Evolutionary conservation across 768 basidiomycete species (phyloP).

Genomic region (Psilocybe tampanensis): DNA sequence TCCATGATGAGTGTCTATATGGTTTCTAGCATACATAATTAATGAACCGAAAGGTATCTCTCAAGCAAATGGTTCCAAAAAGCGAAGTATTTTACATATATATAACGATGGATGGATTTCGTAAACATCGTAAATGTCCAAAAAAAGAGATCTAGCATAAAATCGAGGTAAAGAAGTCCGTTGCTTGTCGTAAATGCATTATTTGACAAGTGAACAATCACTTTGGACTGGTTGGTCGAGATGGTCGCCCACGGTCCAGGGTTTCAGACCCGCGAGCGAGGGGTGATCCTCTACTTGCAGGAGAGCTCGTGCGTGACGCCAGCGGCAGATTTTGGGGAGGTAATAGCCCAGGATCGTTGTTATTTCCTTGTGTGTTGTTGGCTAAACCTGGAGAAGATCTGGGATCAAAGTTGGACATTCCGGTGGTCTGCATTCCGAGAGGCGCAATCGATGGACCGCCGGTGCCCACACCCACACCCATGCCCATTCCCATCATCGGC

Average conservation of each 20-base stretch:
- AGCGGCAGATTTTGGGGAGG: slow-evolving; percentile 39
- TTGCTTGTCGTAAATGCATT: slow-evolving; percentile 5
- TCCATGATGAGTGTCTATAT: not conserved
- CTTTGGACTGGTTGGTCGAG: slow-evolving; percentile 27
- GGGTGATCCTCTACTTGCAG: slow-evolving; percentile 57
- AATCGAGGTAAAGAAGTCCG: not conserved
- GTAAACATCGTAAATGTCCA: not conserved
- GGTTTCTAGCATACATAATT: slow-evolving; percentile 13
- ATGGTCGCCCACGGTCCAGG: slow-evolving; percentile 23
- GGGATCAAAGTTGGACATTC: slow-evolving; percentile 60
- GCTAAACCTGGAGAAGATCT: slow-evolving; percentile 47
- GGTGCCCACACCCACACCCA: slow-evolving; percentile 32
- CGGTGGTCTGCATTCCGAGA: slow-evolving; percentile 62
- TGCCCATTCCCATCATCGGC: slow-evolving; percentile 65
- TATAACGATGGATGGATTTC: slow-evolving; percentile 12
- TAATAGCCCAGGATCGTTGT: slow-evolving; percentile 35
- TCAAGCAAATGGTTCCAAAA: slow-evolving; percentile 8
- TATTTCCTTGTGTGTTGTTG: slow-evolving; percentile 23
- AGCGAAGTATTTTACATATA: slow-evolving; percentile 20
- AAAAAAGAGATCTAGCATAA: slow-evolving; percentile 12
- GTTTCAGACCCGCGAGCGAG: slow-evolving; percentile 30
- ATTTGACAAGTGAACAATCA: slow-evolving; percentile 3
- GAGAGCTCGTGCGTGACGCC: slow-evolving; percentile 53
- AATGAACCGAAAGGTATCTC: slow-evolving; percentile 2
- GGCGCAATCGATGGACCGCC: slow-evolving; percentile 32